These are phyloP conservation scores for Fusarium nisikadoi DNA, from an alignment of 2,329 filamentous ascomycete species.

Conservation along the genomic window DNA sequence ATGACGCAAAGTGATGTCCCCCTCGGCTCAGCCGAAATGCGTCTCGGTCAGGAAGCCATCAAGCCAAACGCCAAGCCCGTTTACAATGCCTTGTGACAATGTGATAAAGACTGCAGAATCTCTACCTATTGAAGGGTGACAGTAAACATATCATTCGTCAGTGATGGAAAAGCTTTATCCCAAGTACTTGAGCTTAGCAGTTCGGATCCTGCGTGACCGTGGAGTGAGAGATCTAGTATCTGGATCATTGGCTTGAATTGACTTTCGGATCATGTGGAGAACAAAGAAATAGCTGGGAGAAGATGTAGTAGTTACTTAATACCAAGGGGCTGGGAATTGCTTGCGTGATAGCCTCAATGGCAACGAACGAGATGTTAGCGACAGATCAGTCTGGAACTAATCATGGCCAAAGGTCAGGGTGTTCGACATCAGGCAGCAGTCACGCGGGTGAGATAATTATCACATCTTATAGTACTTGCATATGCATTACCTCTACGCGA, in stretches of 20 bases:
- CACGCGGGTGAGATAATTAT: background rate
- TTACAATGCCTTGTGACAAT: background rate
- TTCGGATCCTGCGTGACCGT: background rate
- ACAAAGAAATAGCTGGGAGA: too few species aligned
- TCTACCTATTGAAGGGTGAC: background rate
- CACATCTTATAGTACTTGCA: conserved; percentile 1
- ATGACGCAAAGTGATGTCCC: too few species aligned
- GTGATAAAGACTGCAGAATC: background rate
- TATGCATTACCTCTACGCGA: background rate
- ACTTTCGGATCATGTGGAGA: too few species aligned
- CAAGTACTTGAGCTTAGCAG: background rate
- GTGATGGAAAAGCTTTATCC: background rate
- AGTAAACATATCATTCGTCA: background rate
- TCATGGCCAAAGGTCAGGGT: background rate
- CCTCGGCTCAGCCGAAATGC: background rate
- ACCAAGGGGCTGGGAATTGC: too few species aligned
- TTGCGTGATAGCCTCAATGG: too few species aligned
- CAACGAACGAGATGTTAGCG: too few species aligned
- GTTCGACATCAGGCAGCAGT: background rate
- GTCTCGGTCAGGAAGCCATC: background rate
- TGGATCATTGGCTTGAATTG: too few species aligned
- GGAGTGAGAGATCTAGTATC: too few species aligned
- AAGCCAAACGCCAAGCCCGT: too few species aligned
- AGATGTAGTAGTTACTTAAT: too few species aligned
- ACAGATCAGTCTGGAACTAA: background rate